Base-by-base conservation (phyloP, 2,329 filamentous ascomycete genomes). In the Talaromyces sp. region DNA sequence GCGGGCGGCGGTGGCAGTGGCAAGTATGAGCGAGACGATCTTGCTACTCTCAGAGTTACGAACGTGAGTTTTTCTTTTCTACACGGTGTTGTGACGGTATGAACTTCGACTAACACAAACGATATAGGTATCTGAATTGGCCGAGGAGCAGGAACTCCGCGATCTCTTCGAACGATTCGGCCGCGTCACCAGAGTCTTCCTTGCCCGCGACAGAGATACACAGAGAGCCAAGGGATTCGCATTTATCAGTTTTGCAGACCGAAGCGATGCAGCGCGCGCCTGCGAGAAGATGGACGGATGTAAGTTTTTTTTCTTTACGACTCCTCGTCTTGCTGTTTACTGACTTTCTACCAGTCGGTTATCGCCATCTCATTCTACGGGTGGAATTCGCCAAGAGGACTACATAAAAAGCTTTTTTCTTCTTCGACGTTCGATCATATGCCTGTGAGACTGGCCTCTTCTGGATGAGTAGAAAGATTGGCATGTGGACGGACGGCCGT, bases 91-190 rank as follows among this genome's bases (percentile, higher is more conserved):
- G 43, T 19, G 10, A 39, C 10, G 27, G 27, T 31, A 31, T 31
- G 27, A 31, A 5, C 25, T n/a, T 57, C 15, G 11, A 27, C 27
- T 64, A 45, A 52, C 49, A 31, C 27, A 31, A 31, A 9, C 5
- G 6, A n/a, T 7, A 3, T 63, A 67, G 92, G 91, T 97, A 69
- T 96, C 92, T 78, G 95, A 99, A 80, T 91, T 98, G 85, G 95
- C 95, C 70, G 95, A 99, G 81, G 95, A 99, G 81, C 84, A 87
- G 78, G 95, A 99, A 80, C 86, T 99, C 71, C 91, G 95, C 77
- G 93, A 97, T 79, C 93, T 99, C 88, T 99, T 99, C 84, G 93
- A 96, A 84, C 89, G 95, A 72, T 97, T 95, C 79, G 95, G 95
- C 75, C 91, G 93, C 72, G 95, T 99, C 76, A 98, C 94, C 65